Percentiles rank a stretch among this genome's conserved stretches.
These are phyloP conservation scores for Taiozyma sp. DNA, from an alignment of 1,139 yeast species.

Conservation along the genomic window DNA sequence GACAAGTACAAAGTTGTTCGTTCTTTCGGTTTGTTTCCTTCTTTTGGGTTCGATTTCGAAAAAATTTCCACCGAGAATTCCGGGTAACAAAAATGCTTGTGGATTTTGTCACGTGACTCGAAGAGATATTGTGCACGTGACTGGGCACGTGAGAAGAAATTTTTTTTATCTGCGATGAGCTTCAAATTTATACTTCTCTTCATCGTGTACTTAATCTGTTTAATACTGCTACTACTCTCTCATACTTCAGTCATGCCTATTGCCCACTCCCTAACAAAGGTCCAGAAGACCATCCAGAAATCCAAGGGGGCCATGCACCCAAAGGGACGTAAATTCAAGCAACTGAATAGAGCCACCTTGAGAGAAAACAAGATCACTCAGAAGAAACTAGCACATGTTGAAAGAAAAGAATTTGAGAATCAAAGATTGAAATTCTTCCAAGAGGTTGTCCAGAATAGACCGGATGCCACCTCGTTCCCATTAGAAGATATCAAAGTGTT, in stretches of 20 bases:
- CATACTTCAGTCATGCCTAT: conserved; percentile 56
- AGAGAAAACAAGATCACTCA: conserved; percentile 68
- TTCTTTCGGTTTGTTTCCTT: neutral
- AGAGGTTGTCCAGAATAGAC: conserved; percentile 48
- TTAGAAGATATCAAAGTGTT: conserved; percentile 57
- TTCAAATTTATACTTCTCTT: neutral
- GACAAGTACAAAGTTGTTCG: neutral
- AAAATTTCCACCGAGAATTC: neutral
- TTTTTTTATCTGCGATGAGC: conserved; percentile 2
- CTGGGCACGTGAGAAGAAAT: neutral
- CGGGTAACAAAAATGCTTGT: neutral
- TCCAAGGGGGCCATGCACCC: conserved; percentile 71
- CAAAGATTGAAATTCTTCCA: conserved; percentile 60
- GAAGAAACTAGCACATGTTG: conserved; percentile 50
- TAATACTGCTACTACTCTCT: neutral
- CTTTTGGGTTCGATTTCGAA: neutral
- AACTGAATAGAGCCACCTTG: conserved; percentile 78
- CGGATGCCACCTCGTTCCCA: conserved; percentile 39
- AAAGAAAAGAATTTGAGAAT: conserved; percentile 55
- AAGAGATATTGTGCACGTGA: neutral
- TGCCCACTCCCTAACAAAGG: conserved; percentile 68
- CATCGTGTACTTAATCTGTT: neutral
- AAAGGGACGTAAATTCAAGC: conserved; percentile 83
- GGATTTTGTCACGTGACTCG: neutral
- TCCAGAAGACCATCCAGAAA: conserved; percentile 57